These are phyloP conservation scores for Neurospora africana DNA, from an alignment of 495 filamentous ascomycete species.

Conservation along the genomic window DNA sequence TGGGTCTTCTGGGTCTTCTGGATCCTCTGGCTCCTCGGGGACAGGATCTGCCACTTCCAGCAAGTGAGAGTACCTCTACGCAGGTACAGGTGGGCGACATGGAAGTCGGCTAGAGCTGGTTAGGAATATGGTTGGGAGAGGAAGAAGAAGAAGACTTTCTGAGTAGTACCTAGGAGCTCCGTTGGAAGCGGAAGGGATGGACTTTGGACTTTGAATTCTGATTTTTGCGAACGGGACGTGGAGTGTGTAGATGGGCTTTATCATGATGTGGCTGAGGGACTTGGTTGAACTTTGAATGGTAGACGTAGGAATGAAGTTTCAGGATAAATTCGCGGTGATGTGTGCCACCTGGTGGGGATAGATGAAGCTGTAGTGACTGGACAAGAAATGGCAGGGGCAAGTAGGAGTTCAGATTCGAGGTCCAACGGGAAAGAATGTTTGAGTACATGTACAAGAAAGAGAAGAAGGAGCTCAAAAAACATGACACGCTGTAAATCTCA, in stretches of 20 bases:
- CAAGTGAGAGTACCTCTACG: neutral
- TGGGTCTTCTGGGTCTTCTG: accelerated
- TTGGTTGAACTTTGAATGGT: neutral
- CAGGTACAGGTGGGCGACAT: neutral
- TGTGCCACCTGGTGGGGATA: neutral
- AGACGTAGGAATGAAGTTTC: neutral
- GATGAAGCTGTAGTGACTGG: neutral
- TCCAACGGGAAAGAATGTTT: neutral
- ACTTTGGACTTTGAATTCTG: neutral
- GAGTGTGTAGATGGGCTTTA: neutral
- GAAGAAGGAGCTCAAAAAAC: neutral
- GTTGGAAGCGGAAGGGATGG: neutral
- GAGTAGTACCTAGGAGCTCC: neutral
- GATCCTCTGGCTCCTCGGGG: neutral
- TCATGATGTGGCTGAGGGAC: neutral
- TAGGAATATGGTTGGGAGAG: neutral
- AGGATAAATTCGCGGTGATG: neutral
- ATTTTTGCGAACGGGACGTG: neutral
- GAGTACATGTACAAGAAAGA: neutral
- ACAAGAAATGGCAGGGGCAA: neutral
- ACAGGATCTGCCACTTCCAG: neutral
- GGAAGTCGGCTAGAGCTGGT: neutral
- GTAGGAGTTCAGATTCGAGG: accelerated
- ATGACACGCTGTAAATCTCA: neutral
- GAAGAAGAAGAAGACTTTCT: neutral